These are phyloP conservation scores for Mortierella sp. DNA, from an alignment of 371 early-diverging fungal genomes.

Conservation along the genomic window DNA sequence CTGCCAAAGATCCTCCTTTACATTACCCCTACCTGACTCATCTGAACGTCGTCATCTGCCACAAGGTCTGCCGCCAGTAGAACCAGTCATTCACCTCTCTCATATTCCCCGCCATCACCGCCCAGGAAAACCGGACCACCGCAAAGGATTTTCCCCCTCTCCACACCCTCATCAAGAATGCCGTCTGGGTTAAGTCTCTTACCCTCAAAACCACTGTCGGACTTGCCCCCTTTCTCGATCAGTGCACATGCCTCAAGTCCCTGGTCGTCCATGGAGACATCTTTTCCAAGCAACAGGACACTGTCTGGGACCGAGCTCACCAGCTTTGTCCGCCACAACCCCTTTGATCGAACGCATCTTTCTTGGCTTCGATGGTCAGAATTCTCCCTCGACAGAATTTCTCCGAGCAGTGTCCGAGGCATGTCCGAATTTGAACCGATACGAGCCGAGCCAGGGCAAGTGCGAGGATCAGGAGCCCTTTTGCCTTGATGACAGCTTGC, in stretches of 20 bases:
- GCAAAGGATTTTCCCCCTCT: slow-evolving; percentile 9
- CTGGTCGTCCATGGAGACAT: slow-evolving; percentile 26
- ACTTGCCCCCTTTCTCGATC: slow-evolving; percentile 27
- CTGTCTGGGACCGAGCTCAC: slow-evolving; percentile 32
- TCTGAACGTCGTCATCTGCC: slow-evolving; percentile 18
- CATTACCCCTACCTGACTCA: slow-evolving; percentile 20
- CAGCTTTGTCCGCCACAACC: slow-evolving; percentile 27
- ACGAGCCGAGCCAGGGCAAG: slow-evolving; percentile 39
- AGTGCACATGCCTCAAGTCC: slow-evolving; percentile 25
- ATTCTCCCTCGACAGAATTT: slow-evolving; percentile 20
- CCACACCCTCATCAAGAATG: slow-evolving; percentile 26
- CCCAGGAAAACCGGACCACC: slow-evolving; percentile 14
- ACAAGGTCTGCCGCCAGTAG: slow-evolving; percentile 40
- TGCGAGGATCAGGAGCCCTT: slow-evolving; percentile 21
- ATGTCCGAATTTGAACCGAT: slow-evolving; percentile 40
- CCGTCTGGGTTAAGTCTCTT: slow-evolving; percentile 24
- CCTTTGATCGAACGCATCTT: slow-evolving; percentile 33
- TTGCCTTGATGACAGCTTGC: too few relatives aligned
- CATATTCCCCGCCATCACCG: slow-evolving; percentile 13
- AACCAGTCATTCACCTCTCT: slow-evolving; percentile 26
- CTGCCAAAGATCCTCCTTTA: slow-evolving; percentile 41
- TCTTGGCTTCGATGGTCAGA: slow-evolving; percentile 30
- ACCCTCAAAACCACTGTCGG: slow-evolving; percentile 27
- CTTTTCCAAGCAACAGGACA: slow-evolving; percentile 3
- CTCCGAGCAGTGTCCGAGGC: slow-evolving; percentile 24